Conservation (phyloP, 2,329 filamentous ascomycete species). For the Cucurbitaria berberidis region DNA sequence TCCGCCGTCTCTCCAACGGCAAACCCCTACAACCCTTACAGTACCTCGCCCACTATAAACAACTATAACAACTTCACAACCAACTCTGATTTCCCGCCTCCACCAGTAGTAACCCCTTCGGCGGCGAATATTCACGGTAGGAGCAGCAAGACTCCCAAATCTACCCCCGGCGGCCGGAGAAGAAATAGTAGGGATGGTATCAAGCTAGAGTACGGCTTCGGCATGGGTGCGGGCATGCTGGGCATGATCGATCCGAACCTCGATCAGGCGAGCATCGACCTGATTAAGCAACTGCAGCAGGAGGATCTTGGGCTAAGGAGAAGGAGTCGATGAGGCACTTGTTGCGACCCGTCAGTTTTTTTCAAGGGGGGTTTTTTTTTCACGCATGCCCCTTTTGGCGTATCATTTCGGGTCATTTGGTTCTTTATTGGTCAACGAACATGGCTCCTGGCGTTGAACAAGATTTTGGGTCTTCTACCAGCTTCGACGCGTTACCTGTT, state of each 20-base stretch:
- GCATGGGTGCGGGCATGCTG: conserved; percentile 21
- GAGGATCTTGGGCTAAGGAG: conserved; percentile 41
- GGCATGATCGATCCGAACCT: conserved; percentile 34
- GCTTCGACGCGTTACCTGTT: conserved; percentile 4
- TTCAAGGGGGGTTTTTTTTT: neutral
- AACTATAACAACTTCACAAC: conserved; percentile 32
- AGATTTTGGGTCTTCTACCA: neutral
- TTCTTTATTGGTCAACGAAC: neutral
- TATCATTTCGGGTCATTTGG: neutral
- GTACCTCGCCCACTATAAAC: conserved; percentile 18
- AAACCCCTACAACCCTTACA: conserved; percentile 2
- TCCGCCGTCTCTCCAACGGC: conserved; percentile 17
- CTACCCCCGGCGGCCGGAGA: conserved; percentile 23
- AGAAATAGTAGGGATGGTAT: conserved; percentile 34
- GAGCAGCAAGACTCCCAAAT: conserved; percentile 40
- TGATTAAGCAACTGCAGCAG: conserved; percentile 40
- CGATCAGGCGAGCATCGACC: conserved; percentile 32
- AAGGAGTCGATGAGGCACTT: conserved; percentile 25
- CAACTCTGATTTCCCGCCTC: conserved; percentile 31
- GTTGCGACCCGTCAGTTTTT: neutral
- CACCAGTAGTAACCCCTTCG: conserved; percentile 18
- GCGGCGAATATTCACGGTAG: conserved; percentile 14
- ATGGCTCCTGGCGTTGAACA: neutral
- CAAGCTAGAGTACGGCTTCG: conserved; percentile 31
- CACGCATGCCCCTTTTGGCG: neutral